phyloP scores from a whole-genome alignment of 768 basidiomycete species.

The Termitomyces sp. region DNA sequence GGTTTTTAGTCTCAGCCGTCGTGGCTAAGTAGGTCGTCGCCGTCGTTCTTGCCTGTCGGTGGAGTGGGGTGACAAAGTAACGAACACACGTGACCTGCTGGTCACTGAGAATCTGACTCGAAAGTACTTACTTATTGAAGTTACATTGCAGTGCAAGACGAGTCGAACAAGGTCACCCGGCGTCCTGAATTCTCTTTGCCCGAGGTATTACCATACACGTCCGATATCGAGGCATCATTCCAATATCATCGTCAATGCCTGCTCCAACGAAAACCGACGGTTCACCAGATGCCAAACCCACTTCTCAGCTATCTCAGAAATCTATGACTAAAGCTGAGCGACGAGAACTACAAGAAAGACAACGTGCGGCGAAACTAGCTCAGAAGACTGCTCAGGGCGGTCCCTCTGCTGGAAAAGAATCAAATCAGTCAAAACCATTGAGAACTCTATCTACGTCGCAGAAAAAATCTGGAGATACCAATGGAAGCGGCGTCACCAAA shows the following conservation, averaged over 20 bases:
- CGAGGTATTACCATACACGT: neutral
- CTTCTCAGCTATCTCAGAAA: constrained; percentile 46
- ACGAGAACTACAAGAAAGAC: constrained; percentile 72
- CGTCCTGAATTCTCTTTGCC: neutral
- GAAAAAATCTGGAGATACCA: constrained; percentile 26
- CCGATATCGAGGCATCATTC: neutral
- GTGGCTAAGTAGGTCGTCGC: neutral
- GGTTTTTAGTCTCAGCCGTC: neutral
- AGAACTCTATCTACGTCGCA: constrained; percentile 26
- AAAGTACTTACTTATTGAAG: neutral
- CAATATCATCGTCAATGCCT: constrained; percentile 20
- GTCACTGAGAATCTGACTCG: constrained; percentile 15
- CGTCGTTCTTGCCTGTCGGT: neutral
- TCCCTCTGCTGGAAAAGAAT: constrained; percentile 16
- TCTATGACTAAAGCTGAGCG: constrained; percentile 78
- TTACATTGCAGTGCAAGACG: neutral
- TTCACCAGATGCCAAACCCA: constrained; percentile 4
- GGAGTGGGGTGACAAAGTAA: constrained; percentile 2
- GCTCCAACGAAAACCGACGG: constrained; percentile 23
- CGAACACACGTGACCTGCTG: constrained; percentile 11
- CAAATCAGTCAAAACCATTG: constrained; percentile 14
- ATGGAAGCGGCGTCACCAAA: constrained; percentile 13
- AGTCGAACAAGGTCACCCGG: neutral
- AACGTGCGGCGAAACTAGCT: constrained; percentile 69
- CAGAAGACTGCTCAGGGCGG: constrained; percentile 28